Evolutionary conservation across 1,284 basidiomycete genomes (phyloP).

Genomic region (Vanrija sp.): DNA sequence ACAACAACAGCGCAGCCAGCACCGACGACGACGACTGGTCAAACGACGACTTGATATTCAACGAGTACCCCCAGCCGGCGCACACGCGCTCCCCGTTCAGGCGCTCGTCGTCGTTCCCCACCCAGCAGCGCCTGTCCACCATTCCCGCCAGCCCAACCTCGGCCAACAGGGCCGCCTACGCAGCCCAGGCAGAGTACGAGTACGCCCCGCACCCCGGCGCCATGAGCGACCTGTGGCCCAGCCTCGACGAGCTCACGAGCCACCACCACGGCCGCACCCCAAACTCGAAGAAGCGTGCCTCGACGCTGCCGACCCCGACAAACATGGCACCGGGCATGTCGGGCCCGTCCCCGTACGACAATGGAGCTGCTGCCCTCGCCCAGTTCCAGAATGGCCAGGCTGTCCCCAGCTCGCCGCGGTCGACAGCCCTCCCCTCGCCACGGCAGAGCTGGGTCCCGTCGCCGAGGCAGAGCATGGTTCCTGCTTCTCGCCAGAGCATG

Average conservation of each 20-base stretch:
- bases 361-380: slow-evolving; percentile 10
- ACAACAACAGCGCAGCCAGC: too few relatives aligned
- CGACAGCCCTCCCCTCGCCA: background rate
- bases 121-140: background rate
- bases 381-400: background rate
- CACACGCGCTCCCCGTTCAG: background rate
- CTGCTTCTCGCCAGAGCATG: background rate
- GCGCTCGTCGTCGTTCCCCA: background rate
- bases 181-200: background rate
- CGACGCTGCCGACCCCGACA: background rate
- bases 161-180: background rate
- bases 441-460: background rate
- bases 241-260: slow-evolving; percentile 16
- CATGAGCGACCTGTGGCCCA: slow-evolving; percentile 14
- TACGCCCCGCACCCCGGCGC: slow-evolving; percentile 18
- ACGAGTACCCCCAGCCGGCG: background rate
- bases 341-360: slow-evolving; percentile 12
- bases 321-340: background rate
- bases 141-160: background rate
- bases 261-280: slow-evolving; percentile 13
- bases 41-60: too few relatives aligned
- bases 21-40: background rate
- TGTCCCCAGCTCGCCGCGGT: too few relatives aligned
- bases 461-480: background rate
- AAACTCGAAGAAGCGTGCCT: slow-evolving; percentile 15